Evolutionary conservation across 768 basidiomycete species (phyloP).

Genomic region (Termitomyces sp.): DNA sequence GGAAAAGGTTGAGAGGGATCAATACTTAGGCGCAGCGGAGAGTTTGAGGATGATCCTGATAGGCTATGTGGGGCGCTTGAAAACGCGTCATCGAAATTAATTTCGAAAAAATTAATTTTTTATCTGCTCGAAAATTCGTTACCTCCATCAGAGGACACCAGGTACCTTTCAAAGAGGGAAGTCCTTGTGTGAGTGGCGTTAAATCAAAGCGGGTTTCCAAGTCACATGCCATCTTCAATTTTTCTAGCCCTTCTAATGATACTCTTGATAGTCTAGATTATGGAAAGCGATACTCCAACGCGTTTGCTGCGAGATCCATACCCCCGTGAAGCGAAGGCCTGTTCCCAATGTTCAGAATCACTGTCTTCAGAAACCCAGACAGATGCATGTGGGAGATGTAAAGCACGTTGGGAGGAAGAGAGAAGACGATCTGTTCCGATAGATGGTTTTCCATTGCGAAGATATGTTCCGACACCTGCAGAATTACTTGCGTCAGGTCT

Average conservation of each 20-base stretch:
- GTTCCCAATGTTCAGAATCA: not conserved
- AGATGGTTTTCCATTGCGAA: not conserved
- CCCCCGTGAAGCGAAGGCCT: not conserved
- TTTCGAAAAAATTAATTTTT: not conserved
- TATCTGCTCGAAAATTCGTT: not conserved
- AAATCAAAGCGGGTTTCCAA: not conserved
- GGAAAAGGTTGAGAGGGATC: not conserved
- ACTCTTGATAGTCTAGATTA: conserved; percentile 4
- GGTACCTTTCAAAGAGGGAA: not conserved
- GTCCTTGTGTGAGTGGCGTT: not conserved
- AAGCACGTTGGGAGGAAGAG: not conserved
- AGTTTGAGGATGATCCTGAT: not conserved
- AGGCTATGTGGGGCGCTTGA: not conserved
- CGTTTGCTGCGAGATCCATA: not conserved
- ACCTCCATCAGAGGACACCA: not conserved
- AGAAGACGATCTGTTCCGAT: not conserved
- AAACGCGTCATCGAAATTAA: not conserved
- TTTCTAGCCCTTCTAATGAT: not conserved
- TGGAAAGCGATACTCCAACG: conserved; percentile 1
- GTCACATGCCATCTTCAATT: not conserved
- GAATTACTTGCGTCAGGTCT: not conserved
- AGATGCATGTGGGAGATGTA: conserved; percentile 3
- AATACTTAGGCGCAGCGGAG: not conserved
- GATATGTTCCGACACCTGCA: not conserved
- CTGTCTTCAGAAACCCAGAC: not conserved